These are phyloP conservation scores for Heliamphora exappendiculata DNA, from an alignment of 148 eudicot genomes.

Conservation along the genomic window DNA sequence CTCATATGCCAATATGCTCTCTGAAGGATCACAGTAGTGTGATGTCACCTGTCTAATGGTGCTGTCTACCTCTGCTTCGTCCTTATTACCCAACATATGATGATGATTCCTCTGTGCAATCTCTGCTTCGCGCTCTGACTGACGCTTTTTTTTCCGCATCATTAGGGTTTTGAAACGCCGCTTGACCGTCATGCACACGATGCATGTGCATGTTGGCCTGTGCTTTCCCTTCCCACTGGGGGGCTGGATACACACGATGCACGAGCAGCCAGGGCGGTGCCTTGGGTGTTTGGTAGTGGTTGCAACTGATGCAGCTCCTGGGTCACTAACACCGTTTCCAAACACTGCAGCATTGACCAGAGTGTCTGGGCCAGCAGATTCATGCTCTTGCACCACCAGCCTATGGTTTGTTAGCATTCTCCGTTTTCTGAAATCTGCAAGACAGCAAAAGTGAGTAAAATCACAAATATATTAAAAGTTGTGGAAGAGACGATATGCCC, in stretches of 20 bases:
- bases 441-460: background rate
- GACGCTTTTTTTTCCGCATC: constrained; percentile 68
- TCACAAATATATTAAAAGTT: constrained; percentile 1
- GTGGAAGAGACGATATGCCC: background rate
- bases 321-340: constrained; percentile 33
- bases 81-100: constrained; percentile 22
- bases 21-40: constrained; percentile 12
- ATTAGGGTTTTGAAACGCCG: constrained; percentile 77
- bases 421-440: constrained; percentile 48
- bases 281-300: constrained; percentile 74
- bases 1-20: constrained; percentile 11
- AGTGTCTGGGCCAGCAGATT: constrained; percentile 38
- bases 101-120: constrained; percentile 42
- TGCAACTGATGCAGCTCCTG: constrained; percentile 44
- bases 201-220: constrained; percentile 62
- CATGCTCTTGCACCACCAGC: constrained; percentile 38
- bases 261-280: constrained; percentile 73
- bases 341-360: constrained; percentile 35
- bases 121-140: constrained; percentile 57
- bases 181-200: constrained; percentile 67
- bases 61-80: constrained; percentile 40
- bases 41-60: constrained; percentile 6
- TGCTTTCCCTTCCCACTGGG: constrained; percentile 82
- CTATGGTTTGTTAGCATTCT: constrained; percentile 26
- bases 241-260: constrained; percentile 80